Percentiles rank a stretch among this genome's conserved stretches.
Conservation (phyloP, 2,329 filamentous ascomycete species). For the Stemphylium beticola region DNA sequence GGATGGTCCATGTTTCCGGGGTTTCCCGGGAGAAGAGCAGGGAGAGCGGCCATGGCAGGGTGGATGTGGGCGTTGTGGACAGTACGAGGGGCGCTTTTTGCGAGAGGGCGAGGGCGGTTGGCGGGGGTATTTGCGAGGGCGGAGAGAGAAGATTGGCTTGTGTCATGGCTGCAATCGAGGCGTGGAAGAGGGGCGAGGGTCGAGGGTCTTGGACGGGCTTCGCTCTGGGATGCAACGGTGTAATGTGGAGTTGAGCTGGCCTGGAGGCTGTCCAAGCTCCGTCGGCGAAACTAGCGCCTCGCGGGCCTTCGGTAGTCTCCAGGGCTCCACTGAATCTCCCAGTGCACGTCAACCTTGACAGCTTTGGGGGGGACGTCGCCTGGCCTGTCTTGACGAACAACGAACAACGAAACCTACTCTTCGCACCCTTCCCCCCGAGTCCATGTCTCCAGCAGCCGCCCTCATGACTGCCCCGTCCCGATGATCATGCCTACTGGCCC, state of each 20-base stretch:
- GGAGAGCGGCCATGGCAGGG: slow-evolving; percentile 59
- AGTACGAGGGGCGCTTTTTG: slow-evolving; percentile 53
- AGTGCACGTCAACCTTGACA: slow-evolving; percentile 17
- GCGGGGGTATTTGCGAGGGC: slow-evolving; percentile 48
- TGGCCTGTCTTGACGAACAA: too few species aligned
- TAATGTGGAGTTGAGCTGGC: slow-evolving; percentile 14
- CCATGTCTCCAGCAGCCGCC: neutral
- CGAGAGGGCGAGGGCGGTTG: slow-evolving; percentile 54
- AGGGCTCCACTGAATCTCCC: slow-evolving; percentile 1
- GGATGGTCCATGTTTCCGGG: slow-evolving; percentile 79
- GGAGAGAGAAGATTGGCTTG: slow-evolving; percentile 49
- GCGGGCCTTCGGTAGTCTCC: slow-evolving; percentile 6
- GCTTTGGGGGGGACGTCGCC: neutral
- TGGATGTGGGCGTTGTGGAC: slow-evolving; percentile 46
- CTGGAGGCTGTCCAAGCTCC: slow-evolving; percentile 15
- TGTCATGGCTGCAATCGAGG: slow-evolving; percentile 31
- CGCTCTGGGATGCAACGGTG: slow-evolving; percentile 7
- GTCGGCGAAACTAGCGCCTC: slow-evolving; percentile 26
- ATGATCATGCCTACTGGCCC: slow-evolving; percentile 44
- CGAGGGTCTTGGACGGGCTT: slow-evolving; percentile 5
- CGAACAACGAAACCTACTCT: too few species aligned
- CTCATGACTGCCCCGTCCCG: slow-evolving; percentile 27
- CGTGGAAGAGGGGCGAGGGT: neutral
- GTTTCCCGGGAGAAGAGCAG: slow-evolving; percentile 66
- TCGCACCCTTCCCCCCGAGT: neutral